Percentiles rank a stretch among this genome's conserved stretches.
phyloP scores from a whole-genome alignment of 345 rosid species.

The Populus nigra region DNA sequence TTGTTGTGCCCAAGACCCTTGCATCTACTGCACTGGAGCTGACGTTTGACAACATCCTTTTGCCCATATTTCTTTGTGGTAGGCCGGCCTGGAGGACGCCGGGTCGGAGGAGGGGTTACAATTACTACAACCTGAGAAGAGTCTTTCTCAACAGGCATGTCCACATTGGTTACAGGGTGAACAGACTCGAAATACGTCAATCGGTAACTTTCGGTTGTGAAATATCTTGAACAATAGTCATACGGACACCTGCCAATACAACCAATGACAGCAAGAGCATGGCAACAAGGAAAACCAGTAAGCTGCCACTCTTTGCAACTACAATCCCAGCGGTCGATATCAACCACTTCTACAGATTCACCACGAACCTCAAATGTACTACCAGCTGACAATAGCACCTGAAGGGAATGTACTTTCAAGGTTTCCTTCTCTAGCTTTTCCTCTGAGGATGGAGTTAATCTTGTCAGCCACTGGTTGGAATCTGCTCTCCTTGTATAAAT shows the following conservation, averaged over 20 bases:
- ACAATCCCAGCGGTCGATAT: slow-evolving; percentile 73
- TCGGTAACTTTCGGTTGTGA: slow-evolving; percentile 67
- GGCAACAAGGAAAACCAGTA: slow-evolving; percentile 79
- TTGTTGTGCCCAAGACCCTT: slow-evolving; percentile 96
- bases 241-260: slow-evolving; percentile 57
- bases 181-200: slow-evolving; percentile 62
- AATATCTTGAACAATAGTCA: slow-evolving; percentile 71
- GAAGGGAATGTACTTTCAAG: slow-evolving; percentile 43
- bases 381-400: slow-evolving; percentile 58
- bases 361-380: slow-evolving; percentile 81
- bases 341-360: slow-evolving; percentile 63
- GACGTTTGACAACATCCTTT: slow-evolving; percentile 72
- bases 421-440: slow-evolving; percentile 68
- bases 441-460: slow-evolving; percentile 77
- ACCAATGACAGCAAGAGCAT: slow-evolving; percentile 63
- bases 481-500: slow-evolving; percentile 48
- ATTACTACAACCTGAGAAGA: slow-evolving; percentile 54
- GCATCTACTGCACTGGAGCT: slow-evolving; percentile 95
- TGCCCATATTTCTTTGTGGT: slow-evolving; percentile 59
- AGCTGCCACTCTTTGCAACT: slow-evolving; percentile 88
- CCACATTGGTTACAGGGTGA: slow-evolving; percentile 59
- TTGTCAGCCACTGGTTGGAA: slow-evolving; percentile 57
- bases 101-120: slow-evolving; percentile 82
- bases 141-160: slow-evolving; percentile 40
- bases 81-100: slow-evolving; percentile 85